Conservation (phyloP, 106 monocot species). For the Dioscorea zingiberensis region DNA sequence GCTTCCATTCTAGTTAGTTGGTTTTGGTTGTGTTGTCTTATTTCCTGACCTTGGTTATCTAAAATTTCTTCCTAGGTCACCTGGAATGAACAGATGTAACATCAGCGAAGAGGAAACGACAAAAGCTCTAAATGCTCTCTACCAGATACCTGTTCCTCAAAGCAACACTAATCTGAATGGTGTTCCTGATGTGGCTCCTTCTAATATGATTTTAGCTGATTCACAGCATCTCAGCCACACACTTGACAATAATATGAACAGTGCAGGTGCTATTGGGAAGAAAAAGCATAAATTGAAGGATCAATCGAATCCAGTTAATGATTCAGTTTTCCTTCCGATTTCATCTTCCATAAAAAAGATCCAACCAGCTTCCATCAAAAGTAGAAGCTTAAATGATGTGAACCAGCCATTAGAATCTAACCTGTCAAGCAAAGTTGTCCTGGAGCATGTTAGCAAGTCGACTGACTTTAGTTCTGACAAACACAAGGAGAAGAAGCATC, state of each 20-base stretch:
- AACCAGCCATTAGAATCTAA: conserved; percentile 4
- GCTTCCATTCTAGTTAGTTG: too few relatives aligned
- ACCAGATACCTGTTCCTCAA: conserved; percentile 30
- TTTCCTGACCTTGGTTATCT: neutral
- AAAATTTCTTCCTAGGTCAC: conserved; percentile 20
- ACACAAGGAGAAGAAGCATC: conserved; percentile 11
- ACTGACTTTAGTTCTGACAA: neutral
- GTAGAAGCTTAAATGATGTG: conserved; percentile 21
- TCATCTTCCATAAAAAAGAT: conserved; percentile 6
- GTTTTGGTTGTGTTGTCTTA: too few relatives aligned
- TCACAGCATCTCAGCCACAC: conserved; percentile 7
- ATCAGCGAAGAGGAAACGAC: conserved; percentile 72
- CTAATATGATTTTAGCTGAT: conserved; percentile 6
- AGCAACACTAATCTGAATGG: conserved; percentile 16
- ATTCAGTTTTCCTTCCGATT: conserved; percentile 5
- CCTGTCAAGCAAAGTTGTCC: neutral
- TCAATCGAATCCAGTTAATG: conserved; percentile 14
- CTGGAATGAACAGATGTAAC: conserved; percentile 62
- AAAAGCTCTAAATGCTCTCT: conserved; percentile 53
- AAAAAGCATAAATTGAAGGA: conserved; percentile 34
- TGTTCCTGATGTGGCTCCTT: conserved; percentile 23
- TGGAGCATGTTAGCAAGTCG: conserved; percentile 5
- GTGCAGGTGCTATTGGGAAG: conserved; percentile 19
- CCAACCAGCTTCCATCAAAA: conserved; percentile 8
- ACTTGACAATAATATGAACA: conserved; percentile 9